Conservation (phyloP, 768 basidiomycete genomes). For the Lactarius tabidus region DNA sequence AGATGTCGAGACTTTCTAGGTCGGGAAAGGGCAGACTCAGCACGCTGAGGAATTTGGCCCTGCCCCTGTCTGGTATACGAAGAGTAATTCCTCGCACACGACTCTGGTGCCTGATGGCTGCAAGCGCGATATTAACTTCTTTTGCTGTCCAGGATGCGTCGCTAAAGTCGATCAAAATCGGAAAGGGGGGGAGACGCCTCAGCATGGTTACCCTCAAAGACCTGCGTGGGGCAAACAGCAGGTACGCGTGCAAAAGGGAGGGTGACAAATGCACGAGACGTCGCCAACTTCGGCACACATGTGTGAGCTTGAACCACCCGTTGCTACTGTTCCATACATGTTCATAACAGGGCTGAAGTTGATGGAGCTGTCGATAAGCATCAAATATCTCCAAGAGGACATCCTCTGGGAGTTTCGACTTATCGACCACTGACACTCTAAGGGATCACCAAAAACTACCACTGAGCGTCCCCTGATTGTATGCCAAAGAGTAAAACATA, state of each 20-base stretch:
- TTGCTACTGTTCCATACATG: background rate
- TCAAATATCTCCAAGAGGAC: background rate
- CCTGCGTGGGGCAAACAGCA: background rate
- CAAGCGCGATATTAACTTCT: background rate
- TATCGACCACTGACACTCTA: background rate
- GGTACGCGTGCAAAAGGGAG: background rate
- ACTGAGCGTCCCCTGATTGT: background rate
- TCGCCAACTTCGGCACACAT: background rate
- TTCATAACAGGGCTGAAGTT: background rate
- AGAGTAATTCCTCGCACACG: background rate
- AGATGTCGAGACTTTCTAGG: background rate
- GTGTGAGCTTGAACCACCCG: background rate
- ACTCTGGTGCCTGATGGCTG: background rate
- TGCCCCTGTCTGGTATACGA: background rate
- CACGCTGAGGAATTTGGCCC: background rate
- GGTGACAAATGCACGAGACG: background rate
- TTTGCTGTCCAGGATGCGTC: background rate
- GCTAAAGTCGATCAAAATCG: background rate
- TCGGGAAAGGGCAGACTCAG: background rate
- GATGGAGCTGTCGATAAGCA: background rate
- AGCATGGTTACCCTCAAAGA: background rate
- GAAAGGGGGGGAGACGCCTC: background rate
- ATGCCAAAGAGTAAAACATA: background rate
- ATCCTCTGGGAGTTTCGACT: background rate
- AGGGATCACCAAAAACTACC: no score